Conservation (phyloP, 1,284 basidiomycete species). For the Puccinia polysora region DNA sequence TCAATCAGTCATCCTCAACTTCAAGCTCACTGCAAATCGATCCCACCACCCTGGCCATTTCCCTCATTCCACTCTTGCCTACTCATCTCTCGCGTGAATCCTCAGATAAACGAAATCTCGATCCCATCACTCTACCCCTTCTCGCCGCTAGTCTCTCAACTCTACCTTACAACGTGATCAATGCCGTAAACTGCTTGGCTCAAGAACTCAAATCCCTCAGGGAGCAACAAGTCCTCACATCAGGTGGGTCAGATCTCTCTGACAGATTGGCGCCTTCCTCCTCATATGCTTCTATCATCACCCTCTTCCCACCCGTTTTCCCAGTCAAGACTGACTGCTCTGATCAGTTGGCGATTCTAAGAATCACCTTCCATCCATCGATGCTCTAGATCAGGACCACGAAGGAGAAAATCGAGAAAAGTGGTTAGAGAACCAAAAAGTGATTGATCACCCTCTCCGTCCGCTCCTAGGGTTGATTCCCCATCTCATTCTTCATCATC, state of each 20-base stretch:
- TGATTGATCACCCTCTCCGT: not conserved
- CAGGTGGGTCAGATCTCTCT: slow-evolving; percentile 8
- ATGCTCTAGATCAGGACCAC: not conserved
- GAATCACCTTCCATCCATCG: slow-evolving; percentile 2
- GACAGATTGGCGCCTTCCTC: not conserved
- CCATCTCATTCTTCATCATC: not conserved
- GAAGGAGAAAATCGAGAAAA: slow-evolving; percentile 35
- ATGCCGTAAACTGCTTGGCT: slow-evolving; percentile 35
- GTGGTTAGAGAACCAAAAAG: slow-evolving; percentile 44
- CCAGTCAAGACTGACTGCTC: not conserved
- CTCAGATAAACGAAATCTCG: not conserved
- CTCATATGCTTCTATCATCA: not conserved
- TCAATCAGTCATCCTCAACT: slow-evolving; percentile 20
- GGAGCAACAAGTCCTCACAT: slow-evolving; percentile 30
- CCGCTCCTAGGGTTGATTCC: no score
- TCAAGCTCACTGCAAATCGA: slow-evolving; percentile 6
- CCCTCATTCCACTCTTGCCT: slow-evolving; percentile 31
- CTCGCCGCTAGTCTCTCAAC: slow-evolving; percentile 42
- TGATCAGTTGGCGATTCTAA: not conserved
- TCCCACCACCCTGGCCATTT: slow-evolving; percentile 40
- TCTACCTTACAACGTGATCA: slow-evolving; percentile 31
- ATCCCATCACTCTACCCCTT: slow-evolving; percentile 19
- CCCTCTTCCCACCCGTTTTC: not conserved
- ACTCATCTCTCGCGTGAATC: slow-evolving; percentile 1
- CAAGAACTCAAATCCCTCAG: slow-evolving; percentile 35